Base-by-base conservation (phyloP, 2,329 filamentous ascomycete species). In the Aspergillus sp. region DNA sequence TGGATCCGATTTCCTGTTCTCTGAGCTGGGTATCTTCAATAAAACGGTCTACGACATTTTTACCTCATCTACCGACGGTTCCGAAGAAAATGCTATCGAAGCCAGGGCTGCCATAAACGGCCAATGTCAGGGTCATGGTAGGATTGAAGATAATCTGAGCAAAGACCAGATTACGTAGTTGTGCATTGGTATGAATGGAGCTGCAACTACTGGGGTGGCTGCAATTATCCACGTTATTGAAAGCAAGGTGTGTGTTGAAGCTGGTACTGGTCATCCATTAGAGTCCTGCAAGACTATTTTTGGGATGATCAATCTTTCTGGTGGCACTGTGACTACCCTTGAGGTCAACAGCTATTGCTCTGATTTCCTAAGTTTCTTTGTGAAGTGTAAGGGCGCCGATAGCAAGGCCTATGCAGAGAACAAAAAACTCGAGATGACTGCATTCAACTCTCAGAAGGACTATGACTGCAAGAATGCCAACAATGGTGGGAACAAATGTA, bases 191-290 rank as follows among this genome's bases (percentile, higher is more conserved):
- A 15, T 29, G 14, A 16, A 8, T 15, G 12, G 8, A 29, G 26
- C 14, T 28, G 26, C 26, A 15, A n/a, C 8, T 29, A n/a, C 8
- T 16, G 7, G 4, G 8, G 14, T 29, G 26, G 12, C 4, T n/a
- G 6, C 13, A 16, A 29, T 29, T 10, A 16, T 17, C 7, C 8
- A 16, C 3, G 26, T 29, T 29, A n/a, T 17, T 3, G 26, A 29
- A 15, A 29, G 14, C 26, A 15, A 1, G 14, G 13, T 29, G 13
- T 4, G 26, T n/a, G 14, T 15, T 16, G 13, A 29, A 16, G 26
- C 26, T 15, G 26, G 26, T 15, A 29, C 15, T 16, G 26, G 26
- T 16, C 26, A 29, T 16, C 26, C 26, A 29, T n/a, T 29, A n/a
- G 8, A 3, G 12, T 15, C 26, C 13, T 29, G 26, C 26, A 29